Evolutionary conservation across 2,329 filamentous ascomycete genomes (phyloP).

Genomic region (Hymenotorrendiella dingleyae): DNA sequence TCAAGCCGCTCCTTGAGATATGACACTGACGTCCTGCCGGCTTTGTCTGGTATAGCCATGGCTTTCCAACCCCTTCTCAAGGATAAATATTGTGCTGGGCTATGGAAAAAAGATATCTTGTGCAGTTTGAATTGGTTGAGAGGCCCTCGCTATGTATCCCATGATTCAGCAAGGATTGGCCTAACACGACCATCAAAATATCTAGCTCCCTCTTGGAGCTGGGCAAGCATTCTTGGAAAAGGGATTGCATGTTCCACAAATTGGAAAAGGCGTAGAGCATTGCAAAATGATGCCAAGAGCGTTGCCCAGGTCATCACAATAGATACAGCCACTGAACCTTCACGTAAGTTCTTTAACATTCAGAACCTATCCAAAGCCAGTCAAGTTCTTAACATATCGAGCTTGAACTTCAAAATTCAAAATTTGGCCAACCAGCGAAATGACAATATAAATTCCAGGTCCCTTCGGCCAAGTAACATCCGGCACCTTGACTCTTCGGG

Average conservation of each 20-base stretch:
- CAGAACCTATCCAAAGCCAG: too few species aligned
- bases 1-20: conserved; percentile 16
- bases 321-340: background rate
- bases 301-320: conserved; percentile 9
- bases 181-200: conserved; percentile 9
- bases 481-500: conserved; percentile 10
- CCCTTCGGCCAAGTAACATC: conserved; percentile 11
- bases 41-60: conserved; percentile 19
- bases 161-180: conserved; percentile 9
- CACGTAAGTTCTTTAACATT: too few species aligned
- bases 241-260: conserved; percentile 5
- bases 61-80: conserved; percentile 12
- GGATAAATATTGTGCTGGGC: conserved; percentile 19
- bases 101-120: conserved; percentile 19
- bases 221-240: conserved; percentile 14
- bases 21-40: conserved; percentile 16
- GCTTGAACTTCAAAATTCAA: too few species aligned
- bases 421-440: too few species aligned
- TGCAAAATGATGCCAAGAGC: conserved; percentile 1
- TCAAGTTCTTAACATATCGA: too few species aligned
- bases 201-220: conserved; percentile 16
- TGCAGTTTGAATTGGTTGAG: conserved; percentile 13
- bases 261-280: conserved; percentile 9
- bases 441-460: conserved; percentile 8
- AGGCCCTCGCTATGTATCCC: conserved; percentile 8